phyloP scores from a whole-genome alignment of 75 land plant species.

The Cunninghamia lanceolata region DNA sequence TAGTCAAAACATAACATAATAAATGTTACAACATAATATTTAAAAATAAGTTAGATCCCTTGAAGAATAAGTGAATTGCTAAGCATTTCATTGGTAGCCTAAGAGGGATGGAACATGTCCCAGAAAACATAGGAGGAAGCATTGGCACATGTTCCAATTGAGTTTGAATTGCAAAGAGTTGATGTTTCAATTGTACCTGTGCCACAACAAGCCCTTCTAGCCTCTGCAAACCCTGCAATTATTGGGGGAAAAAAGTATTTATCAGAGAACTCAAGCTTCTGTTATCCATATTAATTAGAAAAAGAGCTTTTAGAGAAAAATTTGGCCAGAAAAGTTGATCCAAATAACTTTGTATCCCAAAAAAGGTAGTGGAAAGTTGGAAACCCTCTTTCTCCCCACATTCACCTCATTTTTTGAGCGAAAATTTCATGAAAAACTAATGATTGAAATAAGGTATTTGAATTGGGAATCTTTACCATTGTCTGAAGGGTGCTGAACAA shows the following conservation, averaged over 20 bases:
- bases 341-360: too few relatives aligned
- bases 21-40: not conserved
- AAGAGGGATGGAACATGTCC: slow-evolving; percentile 79
- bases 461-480: slow-evolving; percentile 36
- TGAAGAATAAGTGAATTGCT: slow-evolving; percentile 30
- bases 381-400: not conserved
- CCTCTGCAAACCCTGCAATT: slow-evolving; percentile 55
- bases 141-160: slow-evolving; percentile 64
- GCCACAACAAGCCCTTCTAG: slow-evolving; percentile 77
- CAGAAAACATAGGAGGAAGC: slow-evolving; percentile 72
- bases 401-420: not conserved
- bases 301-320: too few relatives aligned
- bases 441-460: not conserved
- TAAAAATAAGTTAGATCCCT: slow-evolving; percentile 42
- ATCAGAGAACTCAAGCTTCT: not conserved
- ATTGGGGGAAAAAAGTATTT: not conserved
- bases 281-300: too few relatives aligned
- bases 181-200: slow-evolving; percentile 69
- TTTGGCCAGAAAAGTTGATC: too few relatives aligned
- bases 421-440: not conserved
- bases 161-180: slow-evolving; percentile 57
- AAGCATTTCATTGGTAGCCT: slow-evolving; percentile 56
- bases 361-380: too few relatives aligned
- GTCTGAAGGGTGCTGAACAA: slow-evolving; percentile 50
- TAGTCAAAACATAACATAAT: not conserved